These are phyloP conservation scores for Candida corydali DNA, from an alignment of 805 yeast genomes.

Conservation along the genomic window DNA sequence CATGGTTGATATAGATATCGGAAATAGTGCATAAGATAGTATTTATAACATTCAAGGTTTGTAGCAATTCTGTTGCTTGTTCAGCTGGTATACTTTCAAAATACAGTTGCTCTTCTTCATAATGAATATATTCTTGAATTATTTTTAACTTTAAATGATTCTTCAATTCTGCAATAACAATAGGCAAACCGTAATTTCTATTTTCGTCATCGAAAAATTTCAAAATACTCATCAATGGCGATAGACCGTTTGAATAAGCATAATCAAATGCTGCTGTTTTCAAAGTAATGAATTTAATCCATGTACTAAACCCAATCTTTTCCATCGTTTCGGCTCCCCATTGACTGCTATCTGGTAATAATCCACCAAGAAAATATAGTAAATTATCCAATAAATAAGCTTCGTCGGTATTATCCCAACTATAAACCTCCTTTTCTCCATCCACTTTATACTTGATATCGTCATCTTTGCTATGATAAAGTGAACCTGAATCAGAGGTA, in stretches of 20 bases:
- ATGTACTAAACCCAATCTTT: conserved; percentile 36
- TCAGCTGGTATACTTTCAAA: conserved; percentile 25
- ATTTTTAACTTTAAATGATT: conserved; percentile 24
- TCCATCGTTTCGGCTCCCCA: conserved; percentile 39
- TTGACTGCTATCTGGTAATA: conserved; percentile 49
- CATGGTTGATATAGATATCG: conserved; percentile 54
- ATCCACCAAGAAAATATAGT: conserved; percentile 46
- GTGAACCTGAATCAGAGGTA: conserved; percentile 32
- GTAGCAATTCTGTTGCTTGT: conserved; percentile 29
- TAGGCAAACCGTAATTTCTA: conserved; percentile 43
- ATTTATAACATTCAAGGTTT: conserved; percentile 34
- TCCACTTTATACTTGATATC: conserved; percentile 30
- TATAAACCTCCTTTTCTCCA: conserved; percentile 33
- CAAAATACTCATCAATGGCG: conserved; percentile 50
- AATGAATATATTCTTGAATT: conserved; percentile 27
- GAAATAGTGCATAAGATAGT: conserved; percentile 50
- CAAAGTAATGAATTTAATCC: conserved; percentile 47
- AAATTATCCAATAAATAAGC: conserved; percentile 49
- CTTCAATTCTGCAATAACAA: conserved; percentile 30
- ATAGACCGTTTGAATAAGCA: conserved; percentile 49
- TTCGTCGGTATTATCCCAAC: conserved; percentile 51
- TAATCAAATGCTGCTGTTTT: conserved; percentile 61
- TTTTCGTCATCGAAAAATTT: conserved; percentile 55
- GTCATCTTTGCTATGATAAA: conserved; percentile 43
- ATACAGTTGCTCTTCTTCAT: conserved; percentile 26